Percentiles rank a stretch among this genome's conserved stretches.
Conservation (phyloP, 2,329 filamentous ascomycete species). For the Beauveria australis region DNA sequence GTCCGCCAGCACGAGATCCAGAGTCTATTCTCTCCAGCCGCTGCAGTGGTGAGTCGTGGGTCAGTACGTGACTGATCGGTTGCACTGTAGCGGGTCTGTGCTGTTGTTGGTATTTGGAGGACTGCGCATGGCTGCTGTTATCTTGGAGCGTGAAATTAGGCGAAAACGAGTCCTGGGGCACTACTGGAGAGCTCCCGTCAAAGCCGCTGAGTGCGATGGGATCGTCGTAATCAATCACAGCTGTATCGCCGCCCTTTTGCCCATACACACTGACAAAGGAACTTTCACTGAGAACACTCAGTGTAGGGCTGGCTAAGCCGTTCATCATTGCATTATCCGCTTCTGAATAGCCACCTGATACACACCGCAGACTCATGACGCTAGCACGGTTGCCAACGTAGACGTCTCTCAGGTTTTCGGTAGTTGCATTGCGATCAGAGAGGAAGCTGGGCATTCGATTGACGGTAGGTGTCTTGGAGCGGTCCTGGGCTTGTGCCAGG, state of each 20-base stretch:
- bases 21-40: slow-evolving; percentile 37
- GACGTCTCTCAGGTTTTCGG: slow-evolving; percentile 52
- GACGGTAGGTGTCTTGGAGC: slow-evolving; percentile 31
- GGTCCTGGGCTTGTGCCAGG: slow-evolving; percentile 10
- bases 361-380: slow-evolving; percentile 40
- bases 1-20: background rate
- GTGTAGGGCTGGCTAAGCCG: slow-evolving; percentile 46
- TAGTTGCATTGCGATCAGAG: slow-evolving; percentile 50
- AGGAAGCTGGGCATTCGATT: slow-evolving; percentile 57
- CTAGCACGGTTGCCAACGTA: slow-evolving; percentile 45
- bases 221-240: slow-evolving; percentile 22
- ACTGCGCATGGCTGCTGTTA: background rate
- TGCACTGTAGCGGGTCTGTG: slow-evolving; percentile 19
- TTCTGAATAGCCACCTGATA: slow-evolving; percentile 33
- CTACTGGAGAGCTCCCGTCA: slow-evolving; percentile 12
- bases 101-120: background rate
- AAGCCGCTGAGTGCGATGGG: slow-evolving; percentile 22
- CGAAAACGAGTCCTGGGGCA: background rate
- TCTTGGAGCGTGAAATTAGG: slow-evolving; percentile 6
- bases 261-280: slow-evolving; percentile 61
- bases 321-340: slow-evolving; percentile 24
- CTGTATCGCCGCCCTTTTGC: slow-evolving; percentile 25
- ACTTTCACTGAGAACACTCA: slow-evolving; percentile 60
- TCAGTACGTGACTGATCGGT: slow-evolving; percentile 39
- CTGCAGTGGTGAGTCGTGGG: slow-evolving; percentile 40